phyloP scores from a whole-genome alignment of 768 basidiomycete genomes.

The Lyophyllum shimeji region DNA sequence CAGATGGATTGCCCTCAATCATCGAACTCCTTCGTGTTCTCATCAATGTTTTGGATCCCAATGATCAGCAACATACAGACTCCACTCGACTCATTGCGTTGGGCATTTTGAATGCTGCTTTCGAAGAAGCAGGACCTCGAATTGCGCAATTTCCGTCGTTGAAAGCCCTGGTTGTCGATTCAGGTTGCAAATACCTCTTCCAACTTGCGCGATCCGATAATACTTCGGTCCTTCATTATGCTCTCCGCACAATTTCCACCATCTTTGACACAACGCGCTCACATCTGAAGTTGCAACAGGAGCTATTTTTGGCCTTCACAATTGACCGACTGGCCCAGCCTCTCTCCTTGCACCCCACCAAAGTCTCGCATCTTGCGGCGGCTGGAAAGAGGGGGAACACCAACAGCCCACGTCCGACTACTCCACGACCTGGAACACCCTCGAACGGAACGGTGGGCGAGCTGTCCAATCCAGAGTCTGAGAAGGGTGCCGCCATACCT shows the following conservation, averaged over 20 bases:
- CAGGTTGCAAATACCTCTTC: constrained; percentile 95
- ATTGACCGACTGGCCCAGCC: constrained; percentile 85
- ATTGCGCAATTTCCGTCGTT: constrained; percentile 81
- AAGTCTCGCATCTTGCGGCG: constrained; percentile 22
- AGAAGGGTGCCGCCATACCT: constrained; percentile 46
- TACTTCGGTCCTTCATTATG: constrained; percentile 69
- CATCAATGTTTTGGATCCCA: constrained; percentile 93
- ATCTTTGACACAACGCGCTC: constrained; percentile 85
- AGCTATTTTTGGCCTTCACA: constrained; percentile 91
- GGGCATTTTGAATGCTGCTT: constrained; percentile 80
- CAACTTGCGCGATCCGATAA: constrained; percentile 94
- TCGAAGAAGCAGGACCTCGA: constrained; percentile 78
- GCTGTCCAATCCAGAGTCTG: constrained; percentile 39
- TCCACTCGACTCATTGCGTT: constrained; percentile 90
- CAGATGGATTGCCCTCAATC: constrained; percentile 90
- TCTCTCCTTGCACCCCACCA: constrained; percentile 21
- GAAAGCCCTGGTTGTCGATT: constrained; percentile 74
- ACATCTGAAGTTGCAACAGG: constrained; percentile 91
- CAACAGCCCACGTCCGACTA: constrained; percentile 30
- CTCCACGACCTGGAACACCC: constrained; percentile 57
- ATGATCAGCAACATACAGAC: constrained; percentile 93
- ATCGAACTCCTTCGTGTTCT: constrained; percentile 92
- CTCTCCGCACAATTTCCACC: constrained; percentile 84
- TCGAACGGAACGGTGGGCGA: constrained; percentile 31
- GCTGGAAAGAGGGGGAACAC: constrained; percentile 28